Evolutionary conservation across 495 filamentous ascomycete species (phyloP).

Genomic region (Jackrogersella minutella): DNA sequence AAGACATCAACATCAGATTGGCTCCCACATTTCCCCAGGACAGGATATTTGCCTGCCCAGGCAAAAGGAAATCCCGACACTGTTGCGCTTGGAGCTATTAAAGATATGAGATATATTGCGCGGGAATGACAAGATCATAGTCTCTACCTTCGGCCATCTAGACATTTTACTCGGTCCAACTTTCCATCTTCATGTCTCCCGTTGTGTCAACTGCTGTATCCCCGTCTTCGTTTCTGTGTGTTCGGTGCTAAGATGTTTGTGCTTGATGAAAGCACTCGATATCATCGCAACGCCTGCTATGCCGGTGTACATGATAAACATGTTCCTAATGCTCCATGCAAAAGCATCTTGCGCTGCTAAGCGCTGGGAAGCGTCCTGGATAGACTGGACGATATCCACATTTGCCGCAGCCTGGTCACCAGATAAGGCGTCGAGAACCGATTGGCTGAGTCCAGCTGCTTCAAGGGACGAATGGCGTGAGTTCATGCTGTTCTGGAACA

Average conservation of each 20-base stretch:
- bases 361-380: slow-evolving; percentile 55
- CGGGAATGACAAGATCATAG: not conserved
- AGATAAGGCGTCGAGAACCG: slow-evolving; percentile 37
- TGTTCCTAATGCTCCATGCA: slow-evolving; percentile 66
- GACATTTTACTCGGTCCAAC: not conserved
- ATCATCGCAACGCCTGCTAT: slow-evolving; percentile 59
- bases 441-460: slow-evolving; percentile 52
- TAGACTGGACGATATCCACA: slow-evolving; percentile 55
- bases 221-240: slow-evolving; percentile 70
- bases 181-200: slow-evolving; percentile 5
- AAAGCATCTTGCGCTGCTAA: slow-evolving; percentile 62
- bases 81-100: too few species aligned
- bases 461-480: slow-evolving; percentile 47
- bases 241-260: slow-evolving; percentile 60
- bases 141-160: not conserved
- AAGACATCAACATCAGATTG: too few species aligned
- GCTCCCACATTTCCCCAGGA: too few species aligned
- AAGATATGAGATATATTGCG: not conserved
- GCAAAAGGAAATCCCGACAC: too few species aligned
- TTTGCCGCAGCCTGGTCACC: slow-evolving; percentile 59
- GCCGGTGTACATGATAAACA: slow-evolving; percentile 61
- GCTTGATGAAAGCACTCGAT: slow-evolving; percentile 62
- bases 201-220: slow-evolving; percentile 43
- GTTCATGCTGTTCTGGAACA: slow-evolving; percentile 71
- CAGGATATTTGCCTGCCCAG: too few species aligned